A percentile compares a stretch with the other conserved stretches of the same genome.
These are phyloP conservation scores for Mortierella sp. DNA, from an alignment of 371 early-diverging fungal species.

Conservation along the genomic window DNA sequence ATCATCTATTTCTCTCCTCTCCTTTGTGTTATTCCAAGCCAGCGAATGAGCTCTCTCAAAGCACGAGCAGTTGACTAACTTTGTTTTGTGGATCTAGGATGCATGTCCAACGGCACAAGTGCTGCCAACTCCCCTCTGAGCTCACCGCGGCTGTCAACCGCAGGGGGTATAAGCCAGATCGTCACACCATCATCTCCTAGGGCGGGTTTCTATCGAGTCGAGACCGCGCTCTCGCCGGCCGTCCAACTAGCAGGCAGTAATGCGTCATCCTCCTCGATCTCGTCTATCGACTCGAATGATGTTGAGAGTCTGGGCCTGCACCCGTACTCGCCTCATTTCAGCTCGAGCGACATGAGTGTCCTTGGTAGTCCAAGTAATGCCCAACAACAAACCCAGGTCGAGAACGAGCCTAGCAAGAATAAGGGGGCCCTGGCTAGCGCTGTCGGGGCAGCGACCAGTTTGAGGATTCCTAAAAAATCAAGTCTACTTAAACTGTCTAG, in stretches of 20 bases:
- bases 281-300: constrained; percentile 9
- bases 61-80: background rate
- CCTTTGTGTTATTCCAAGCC: too few relatives aligned
- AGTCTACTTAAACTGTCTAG: constrained; percentile 9
- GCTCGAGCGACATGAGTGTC: background rate
- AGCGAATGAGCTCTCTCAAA: background rate
- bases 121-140: constrained; percentile 3
- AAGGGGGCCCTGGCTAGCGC: constrained; percentile 3
- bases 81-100: background rate
- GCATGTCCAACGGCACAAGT: background rate
- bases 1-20: constrained; percentile 11
- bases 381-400: constrained; percentile 2
- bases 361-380: background rate
- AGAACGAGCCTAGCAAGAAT: background rate
- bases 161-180: background rate
- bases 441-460: background rate
- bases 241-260: constrained; percentile 13
- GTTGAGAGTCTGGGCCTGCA: background rate
- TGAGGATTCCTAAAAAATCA: constrained; percentile 26
- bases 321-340: background rate
- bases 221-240: background rate
- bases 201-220: constrained; percentile 6
- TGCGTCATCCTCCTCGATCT: constrained; percentile 19
- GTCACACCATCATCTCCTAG: constrained; percentile 9
- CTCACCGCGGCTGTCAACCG: constrained; percentile 20